Evolutionary conservation across 2,329 filamentous ascomycete genomes (phyloP), one percentile per base, ranked within the genome.

Genomic region (Salinomyces thailandicus): DNA sequence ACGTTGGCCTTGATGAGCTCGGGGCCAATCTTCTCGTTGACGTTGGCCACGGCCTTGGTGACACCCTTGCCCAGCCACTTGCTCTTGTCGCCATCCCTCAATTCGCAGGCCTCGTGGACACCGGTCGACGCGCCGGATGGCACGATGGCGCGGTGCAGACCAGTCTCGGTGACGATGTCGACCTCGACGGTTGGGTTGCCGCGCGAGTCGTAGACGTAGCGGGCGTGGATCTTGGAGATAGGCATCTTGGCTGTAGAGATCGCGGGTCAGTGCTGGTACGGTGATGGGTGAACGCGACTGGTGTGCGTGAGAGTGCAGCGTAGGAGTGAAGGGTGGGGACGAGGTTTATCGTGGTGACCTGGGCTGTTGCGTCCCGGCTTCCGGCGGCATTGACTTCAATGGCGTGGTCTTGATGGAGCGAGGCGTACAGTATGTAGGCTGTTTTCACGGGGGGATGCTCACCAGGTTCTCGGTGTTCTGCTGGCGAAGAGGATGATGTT

Each of bases 131-230:
- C 89, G 65, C 89, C 89, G 51, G 87, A 95, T 58, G 89, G 89
- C 47, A 96, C 89, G 63, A 95, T 95, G 63, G 89, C 87, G 62
- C 45, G 86, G 79, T 95, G 87, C 48, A 96, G 80, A 61, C 89
- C 89, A 57, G 83, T 93, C 72, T 93, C 85, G 55, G 87, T 95
- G 69, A 93, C 82, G 56, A 95, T 78, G 64, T 95, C 89, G 59
- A 96, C 89, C 76, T 96, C 89, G 61, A 95, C 89, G 62, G 91
- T 98, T 60, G 91, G 91, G 80, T 98, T 98, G 64, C 77, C 77
- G 53, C 91, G 89, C 66, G 91, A 96, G 77, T 98, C 91, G 78
- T 71, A 98, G 73, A 98, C 86, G 61, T 81, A 87, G 63, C 91
- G 67, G 48, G 67, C 66, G 63, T 71, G 67, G 57, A 71, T 69